phyloP scores from a whole-genome alignment of 805 yeast genomes.

The Maudiozyma serrabonitensis region DNA sequence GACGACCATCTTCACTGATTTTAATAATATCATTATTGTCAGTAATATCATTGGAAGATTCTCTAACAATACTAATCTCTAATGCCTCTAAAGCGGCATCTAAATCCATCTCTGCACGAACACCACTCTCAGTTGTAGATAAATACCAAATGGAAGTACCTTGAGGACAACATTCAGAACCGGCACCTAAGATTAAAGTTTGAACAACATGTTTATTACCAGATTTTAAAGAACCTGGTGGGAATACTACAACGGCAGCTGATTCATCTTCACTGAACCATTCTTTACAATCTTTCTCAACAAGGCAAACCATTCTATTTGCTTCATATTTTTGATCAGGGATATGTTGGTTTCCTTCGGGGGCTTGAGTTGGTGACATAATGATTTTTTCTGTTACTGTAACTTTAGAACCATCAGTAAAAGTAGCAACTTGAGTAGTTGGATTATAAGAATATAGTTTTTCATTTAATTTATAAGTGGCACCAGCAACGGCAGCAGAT shows the following conservation, averaged over 20 bases:
- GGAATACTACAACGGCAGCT: slow-evolving; percentile 85
- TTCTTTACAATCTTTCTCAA: slow-evolving; percentile 76
- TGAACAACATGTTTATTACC: slow-evolving; percentile 72
- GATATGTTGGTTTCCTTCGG: slow-evolving; percentile 33
- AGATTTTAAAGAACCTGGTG: slow-evolving; percentile 64
- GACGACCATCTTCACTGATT: slow-evolving; percentile 47
- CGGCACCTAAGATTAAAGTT: slow-evolving; percentile 78
- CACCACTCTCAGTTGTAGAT: slow-evolving; percentile 63
- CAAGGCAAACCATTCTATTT: slow-evolving; percentile 72
- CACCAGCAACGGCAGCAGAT: slow-evolving; percentile 96
- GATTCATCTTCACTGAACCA: slow-evolving; percentile 85
- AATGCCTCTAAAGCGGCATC: slow-evolving; percentile 72
- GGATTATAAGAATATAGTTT: slow-evolving; percentile 57
- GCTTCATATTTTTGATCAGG: slow-evolving; percentile 44
- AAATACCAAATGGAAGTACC: slow-evolving; percentile 88
- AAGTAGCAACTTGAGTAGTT: slow-evolving; percentile 52
- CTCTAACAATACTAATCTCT: slow-evolving; percentile 74
- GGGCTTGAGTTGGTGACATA: slow-evolving; percentile 61
- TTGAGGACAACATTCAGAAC: slow-evolving; percentile 77
- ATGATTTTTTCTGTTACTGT: slow-evolving; percentile 72
- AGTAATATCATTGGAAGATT: slow-evolving; percentile 49
- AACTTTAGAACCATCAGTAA: slow-evolving; percentile 67
- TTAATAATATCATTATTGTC: slow-evolving; percentile 51
- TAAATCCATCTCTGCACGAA: slow-evolving; percentile 64
- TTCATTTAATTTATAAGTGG: slow-evolving; percentile 80